phyloP scores from a whole-genome alignment of 805 yeast species.

The Hemisphaericaspora nanyangensis region DNA sequence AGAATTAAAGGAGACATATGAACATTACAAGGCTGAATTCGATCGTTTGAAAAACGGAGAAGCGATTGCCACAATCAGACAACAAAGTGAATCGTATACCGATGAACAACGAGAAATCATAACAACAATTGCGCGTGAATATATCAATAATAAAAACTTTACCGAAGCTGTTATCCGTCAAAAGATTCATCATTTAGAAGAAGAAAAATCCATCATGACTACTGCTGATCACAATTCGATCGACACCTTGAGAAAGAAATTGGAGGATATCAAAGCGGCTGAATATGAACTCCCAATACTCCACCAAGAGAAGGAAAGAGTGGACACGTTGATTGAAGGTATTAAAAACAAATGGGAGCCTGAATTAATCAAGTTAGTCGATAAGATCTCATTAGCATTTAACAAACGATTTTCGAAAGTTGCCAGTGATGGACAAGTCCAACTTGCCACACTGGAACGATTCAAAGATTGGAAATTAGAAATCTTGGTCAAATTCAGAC shows the following conservation, averaged over 20 bases:
- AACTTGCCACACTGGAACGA: slow-evolving; percentile 48
- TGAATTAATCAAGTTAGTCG: slow-evolving; percentile 49
- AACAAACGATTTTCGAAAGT: slow-evolving; percentile 62
- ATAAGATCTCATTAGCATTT: slow-evolving; percentile 60
- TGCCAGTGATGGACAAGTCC: slow-evolving; percentile 85
- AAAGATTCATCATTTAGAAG: slow-evolving; percentile 42
- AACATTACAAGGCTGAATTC: slow-evolving; percentile 29
- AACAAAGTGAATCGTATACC: slow-evolving; percentile 33
- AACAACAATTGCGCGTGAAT: slow-evolving; percentile 34
- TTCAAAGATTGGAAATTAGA: slow-evolving; percentile 79
- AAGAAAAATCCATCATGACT: slow-evolving; percentile 39
- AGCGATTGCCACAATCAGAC: slow-evolving; percentile 33
- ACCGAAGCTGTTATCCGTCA: slow-evolving; percentile 34
- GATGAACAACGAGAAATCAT: slow-evolving; percentile 37
- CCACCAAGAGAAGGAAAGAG: slow-evolving; percentile 16
- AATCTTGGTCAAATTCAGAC: slow-evolving; percentile 82
- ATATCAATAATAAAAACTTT: slow-evolving; percentile 33
- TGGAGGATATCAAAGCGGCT: slow-evolving; percentile 29
- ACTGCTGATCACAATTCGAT: slow-evolving; percentile 36
- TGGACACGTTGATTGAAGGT: slow-evolving; percentile 33
- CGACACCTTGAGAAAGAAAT: slow-evolving; percentile 36
- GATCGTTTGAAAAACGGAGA: slow-evolving; percentile 38
- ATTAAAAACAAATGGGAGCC: slow-evolving; percentile 58
- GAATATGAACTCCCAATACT: slow-evolving; percentile 37
- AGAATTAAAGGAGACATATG: slow-evolving; percentile 26